phyloP scores from a whole-genome alignment of 495 filamentous ascomycete genomes.

The Xylaria intraflava region DNA sequence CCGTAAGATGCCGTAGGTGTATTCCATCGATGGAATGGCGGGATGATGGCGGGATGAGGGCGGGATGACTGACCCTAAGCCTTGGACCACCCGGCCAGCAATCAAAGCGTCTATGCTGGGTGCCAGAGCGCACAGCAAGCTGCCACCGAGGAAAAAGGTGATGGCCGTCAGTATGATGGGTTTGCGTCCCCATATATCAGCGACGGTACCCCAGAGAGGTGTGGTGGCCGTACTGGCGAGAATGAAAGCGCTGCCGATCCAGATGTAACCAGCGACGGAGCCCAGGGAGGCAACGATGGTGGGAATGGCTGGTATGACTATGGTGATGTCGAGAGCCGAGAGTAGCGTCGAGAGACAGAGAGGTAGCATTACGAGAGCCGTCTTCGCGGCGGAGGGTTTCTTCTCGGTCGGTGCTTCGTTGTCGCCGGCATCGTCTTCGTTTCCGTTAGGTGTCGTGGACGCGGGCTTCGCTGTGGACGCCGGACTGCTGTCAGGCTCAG shows the following conservation, averaged over 20 bases:
- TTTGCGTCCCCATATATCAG: slow-evolving; percentile 71
- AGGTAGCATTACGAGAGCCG: too few relatives aligned
- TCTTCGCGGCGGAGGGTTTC: too few relatives aligned
- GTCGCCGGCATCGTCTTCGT: too few relatives aligned
- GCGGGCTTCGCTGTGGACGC: too few relatives aligned
- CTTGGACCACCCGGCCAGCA: slow-evolving; percentile 68
- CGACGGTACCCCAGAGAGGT: slow-evolving; percentile 34
- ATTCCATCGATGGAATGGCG: too few relatives aligned
- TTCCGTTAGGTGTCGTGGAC: too few relatives aligned
- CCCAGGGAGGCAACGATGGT: slow-evolving; percentile 43
- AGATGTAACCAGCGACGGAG: slow-evolving; percentile 52
- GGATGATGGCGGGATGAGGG: too few relatives aligned
- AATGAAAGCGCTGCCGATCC: slow-evolving; percentile 58
- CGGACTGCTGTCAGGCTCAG: too few relatives aligned
- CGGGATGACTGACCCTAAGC: too few relatives aligned
- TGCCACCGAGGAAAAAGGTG: slow-evolving; percentile 52
- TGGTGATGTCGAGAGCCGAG: too few relatives aligned
- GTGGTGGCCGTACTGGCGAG: slow-evolving; percentile 27
- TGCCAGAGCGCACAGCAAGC: slow-evolving; percentile 58
- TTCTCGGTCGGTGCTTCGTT: too few relatives aligned
- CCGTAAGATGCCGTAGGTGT: slow-evolving; percentile 65
- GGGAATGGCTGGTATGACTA: slow-evolving; percentile 45
- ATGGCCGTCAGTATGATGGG: slow-evolving; percentile 60
- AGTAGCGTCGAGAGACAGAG: too few relatives aligned
- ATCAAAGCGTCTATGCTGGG: slow-evolving; percentile 67